Evolutionary conservation across 306 rosid species (phyloP).

Genomic region (Erythrophleum fordii): DNA sequence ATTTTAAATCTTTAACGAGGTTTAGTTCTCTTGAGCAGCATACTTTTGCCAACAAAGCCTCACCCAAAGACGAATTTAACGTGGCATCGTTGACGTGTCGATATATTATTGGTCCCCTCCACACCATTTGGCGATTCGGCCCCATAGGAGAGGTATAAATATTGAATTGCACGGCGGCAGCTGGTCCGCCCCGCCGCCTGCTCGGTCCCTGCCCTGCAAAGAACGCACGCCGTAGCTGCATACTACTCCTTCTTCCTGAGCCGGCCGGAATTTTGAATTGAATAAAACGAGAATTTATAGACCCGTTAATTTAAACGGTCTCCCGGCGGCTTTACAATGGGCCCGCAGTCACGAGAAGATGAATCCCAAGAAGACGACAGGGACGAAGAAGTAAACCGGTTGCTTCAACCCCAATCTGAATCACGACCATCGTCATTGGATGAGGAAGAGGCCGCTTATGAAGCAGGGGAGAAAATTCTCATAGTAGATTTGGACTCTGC

Average conservation of each 20-base stretch:
- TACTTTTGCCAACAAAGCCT: too few species aligned
- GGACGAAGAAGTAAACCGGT: constrained; percentile 66
- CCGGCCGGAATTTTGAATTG: constrained; percentile 4
- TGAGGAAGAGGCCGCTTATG: constrained; percentile 67
- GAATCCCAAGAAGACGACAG: constrained; percentile 38
- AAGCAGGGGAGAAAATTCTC: constrained; percentile 73
- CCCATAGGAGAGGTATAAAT: background rate
- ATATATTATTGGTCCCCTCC: background rate
- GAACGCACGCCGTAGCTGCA: background rate
- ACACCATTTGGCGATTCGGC: background rate
- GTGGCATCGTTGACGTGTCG: constrained; percentile 3
- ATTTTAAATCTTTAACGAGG: too few species aligned
- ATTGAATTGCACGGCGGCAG: background rate
- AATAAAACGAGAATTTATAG: background rate
- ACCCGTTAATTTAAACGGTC: background rate
- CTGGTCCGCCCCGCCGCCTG: background rate
- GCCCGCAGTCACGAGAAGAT: constrained; percentile 45
- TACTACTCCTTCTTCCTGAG: background rate
- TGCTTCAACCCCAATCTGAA: constrained; percentile 42
- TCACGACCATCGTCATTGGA: constrained; percentile 9
- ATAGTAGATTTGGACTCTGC: constrained; percentile 48
- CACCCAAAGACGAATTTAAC: background rate
- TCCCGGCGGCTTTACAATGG: constrained; percentile 41
- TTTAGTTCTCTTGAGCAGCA: too few species aligned
- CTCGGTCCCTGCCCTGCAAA: background rate